Percentiles rank a stretch among this genome's conserved stretches.
phyloP scores from a whole-genome alignment of 192 early-diverging fungal species.

The Diversispora epigaea region DNA sequence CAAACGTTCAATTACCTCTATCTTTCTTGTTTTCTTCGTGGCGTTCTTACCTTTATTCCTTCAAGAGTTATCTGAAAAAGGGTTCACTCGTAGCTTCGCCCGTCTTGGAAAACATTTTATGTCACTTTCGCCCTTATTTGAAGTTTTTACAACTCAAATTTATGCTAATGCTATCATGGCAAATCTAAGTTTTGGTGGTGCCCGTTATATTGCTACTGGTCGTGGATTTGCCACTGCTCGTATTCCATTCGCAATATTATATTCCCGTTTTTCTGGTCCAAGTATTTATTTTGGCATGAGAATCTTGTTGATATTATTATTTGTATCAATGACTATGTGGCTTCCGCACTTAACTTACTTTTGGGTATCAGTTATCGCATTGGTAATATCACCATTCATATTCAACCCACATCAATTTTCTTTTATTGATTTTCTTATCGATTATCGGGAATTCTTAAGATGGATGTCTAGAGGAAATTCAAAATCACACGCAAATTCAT shows the following conservation, averaged over 20 bases:
- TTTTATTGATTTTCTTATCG: constrained; percentile 74
- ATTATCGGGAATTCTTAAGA: constrained; percentile 78
- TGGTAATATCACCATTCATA: constrained; percentile 79
- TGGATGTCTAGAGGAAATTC: constrained; percentile 85
- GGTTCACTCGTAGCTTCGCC: constrained; percentile 66
- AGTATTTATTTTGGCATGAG: constrained; percentile 76
- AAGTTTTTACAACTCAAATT: constrained; percentile 84
- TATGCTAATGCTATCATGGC: constrained; percentile 79
- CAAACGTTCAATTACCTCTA: constrained; percentile 75
- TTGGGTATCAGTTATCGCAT: constrained; percentile 76
- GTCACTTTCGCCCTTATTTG: constrained; percentile 80
- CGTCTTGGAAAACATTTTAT: constrained; percentile 79
- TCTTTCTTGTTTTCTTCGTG: constrained; percentile 78
- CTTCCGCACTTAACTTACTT: constrained; percentile 74
- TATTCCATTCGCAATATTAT: constrained; percentile 70
- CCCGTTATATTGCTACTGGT: constrained; percentile 82
- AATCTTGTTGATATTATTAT: constrained; percentile 68
- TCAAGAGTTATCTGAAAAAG: constrained; percentile 83
- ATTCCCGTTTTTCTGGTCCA: constrained; percentile 71
- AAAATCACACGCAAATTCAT: constrained; percentile 71
- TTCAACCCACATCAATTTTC: constrained; percentile 91
- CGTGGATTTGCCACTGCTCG: constrained; percentile 84
- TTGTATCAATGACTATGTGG: constrained; percentile 72
- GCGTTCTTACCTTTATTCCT: constrained; percentile 79
- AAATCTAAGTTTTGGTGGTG: constrained; percentile 77